Evolutionary conservation across 2,329 filamentous ascomycete species (phyloP).

Genomic region (Hymenoscyphus fraxineus): DNA sequence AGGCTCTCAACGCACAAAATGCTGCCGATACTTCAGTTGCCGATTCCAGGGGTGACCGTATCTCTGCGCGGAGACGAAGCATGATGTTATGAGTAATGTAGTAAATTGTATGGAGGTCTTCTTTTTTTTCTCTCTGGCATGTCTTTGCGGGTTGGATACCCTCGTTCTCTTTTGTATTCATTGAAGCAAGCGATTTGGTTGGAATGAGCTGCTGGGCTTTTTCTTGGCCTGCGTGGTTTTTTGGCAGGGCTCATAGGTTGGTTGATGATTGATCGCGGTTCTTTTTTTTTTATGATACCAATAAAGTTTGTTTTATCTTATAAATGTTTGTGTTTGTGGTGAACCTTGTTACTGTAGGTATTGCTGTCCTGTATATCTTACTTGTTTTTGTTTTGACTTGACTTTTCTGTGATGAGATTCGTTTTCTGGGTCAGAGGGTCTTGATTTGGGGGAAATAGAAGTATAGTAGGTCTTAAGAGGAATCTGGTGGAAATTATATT

Average conservation of each 20-base stretch:
- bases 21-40: constrained; percentile 17
- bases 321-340: no score
- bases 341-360: no score
- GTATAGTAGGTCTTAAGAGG: no score
- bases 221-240: neutral
- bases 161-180: neutral
- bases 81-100: constrained; percentile 36
- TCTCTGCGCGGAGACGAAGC: constrained; percentile 33
- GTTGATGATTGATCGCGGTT: neutral
- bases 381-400: no score
- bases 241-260: neutral
- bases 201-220: neutral
- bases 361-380: no score
- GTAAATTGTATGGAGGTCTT: neutral
- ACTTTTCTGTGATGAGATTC: no score
- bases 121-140: neutral
- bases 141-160: neutral
- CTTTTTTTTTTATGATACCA: constrained; percentile 8
- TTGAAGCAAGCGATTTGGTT: neutral
- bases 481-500: no score
- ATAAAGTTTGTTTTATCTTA: constrained; percentile 3
- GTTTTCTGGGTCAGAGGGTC: no score
- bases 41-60: constrained; percentile 29
- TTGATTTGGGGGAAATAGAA: no score
- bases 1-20: constrained; percentile 12